Evolutionary conservation across 805 yeast genomes (phyloP).

Genomic region (Wickerhamomyces queroliae): DNA sequence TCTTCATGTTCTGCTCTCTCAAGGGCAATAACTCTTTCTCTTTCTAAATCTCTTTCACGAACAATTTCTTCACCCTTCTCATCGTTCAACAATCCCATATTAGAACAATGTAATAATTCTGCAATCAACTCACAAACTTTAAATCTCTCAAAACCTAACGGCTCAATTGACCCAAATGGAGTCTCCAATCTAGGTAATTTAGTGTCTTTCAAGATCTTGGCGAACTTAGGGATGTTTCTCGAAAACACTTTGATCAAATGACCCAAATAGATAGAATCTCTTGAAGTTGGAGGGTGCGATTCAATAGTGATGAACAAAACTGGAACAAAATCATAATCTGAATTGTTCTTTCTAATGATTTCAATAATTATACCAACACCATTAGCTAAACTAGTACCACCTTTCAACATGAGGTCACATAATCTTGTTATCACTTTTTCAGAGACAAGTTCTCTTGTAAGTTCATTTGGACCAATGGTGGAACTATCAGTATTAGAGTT

Average conservation of each 20-base stretch:
- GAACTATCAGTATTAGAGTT: conserved; percentile 85
- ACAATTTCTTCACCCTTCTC: conserved; percentile 64
- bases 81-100: conserved; percentile 87
- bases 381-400: conserved; percentile 85
- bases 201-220: conserved; percentile 46
- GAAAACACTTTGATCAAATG: conserved; percentile 76
- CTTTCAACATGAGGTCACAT: conserved; percentile 70
- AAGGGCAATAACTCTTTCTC: conserved; percentile 44
- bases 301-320: conserved; percentile 78
- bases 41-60: conserved; percentile 58
- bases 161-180: conserved; percentile 62
- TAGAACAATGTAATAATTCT: conserved; percentile 93
- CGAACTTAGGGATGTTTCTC: conserved; percentile 63
- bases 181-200: conserved; percentile 39
- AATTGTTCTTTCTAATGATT: conserved; percentile 89
- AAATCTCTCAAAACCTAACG: conserved; percentile 87
- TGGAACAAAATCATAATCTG: conserved; percentile 89
- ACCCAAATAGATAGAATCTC: conserved; percentile 93
- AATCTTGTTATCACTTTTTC: conserved; percentile 59
- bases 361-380: conserved; percentile 95
- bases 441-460: conserved; percentile 86
- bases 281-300: conserved; percentile 85
- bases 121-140: conserved; percentile 90
- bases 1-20: conserved; percentile 29
- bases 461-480: conserved; percentile 92